Conservation (phyloP, 805 yeast species). For the Candida adriatica region DNA sequence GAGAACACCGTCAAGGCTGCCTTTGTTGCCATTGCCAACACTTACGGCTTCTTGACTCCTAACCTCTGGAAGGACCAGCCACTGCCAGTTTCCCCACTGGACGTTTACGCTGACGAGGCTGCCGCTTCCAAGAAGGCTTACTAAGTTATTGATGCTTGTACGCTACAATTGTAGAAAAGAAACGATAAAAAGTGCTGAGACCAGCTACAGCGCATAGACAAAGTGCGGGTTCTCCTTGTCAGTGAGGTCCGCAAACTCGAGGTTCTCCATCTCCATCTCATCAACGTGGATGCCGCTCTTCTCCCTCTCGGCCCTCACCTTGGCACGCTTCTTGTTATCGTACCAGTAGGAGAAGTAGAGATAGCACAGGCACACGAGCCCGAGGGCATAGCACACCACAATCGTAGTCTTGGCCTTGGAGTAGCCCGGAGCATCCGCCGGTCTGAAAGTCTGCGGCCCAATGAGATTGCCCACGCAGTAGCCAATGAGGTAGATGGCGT, state of each 20-base stretch:
- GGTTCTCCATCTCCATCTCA: conserved; percentile 21
- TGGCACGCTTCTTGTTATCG: background rate
- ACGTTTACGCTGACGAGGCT: conserved; percentile 85
- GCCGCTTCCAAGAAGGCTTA: conserved; percentile 52
- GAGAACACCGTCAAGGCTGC: conserved; percentile 99
- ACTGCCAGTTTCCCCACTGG: conserved; percentile 89
- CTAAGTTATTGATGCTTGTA: conserved; percentile 14
- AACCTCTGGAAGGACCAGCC: conserved; percentile 92
- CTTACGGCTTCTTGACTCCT: conserved; percentile 99
- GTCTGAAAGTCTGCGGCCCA: background rate
- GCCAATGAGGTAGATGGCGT: background rate
- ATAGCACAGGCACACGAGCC: background rate
- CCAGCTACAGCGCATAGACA: conserved; percentile 25
- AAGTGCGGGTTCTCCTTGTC: conserved; percentile 26
- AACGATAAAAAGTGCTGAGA: no score
- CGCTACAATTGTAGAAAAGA: no score
- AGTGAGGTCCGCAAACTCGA: conserved; percentile 39
- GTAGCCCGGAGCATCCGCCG: background rate
- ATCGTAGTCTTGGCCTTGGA: background rate
- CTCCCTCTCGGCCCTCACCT: background rate
- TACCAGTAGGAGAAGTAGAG: background rate
- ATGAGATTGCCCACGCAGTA: background rate
- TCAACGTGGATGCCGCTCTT: background rate
- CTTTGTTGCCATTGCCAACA: conserved; percentile 98
- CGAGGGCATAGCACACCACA: background rate